Evolutionary conservation across 2,329 filamentous ascomycete genomes (phyloP).

Genomic region (Xenosphaeropsis pyriputrescens): DNA sequence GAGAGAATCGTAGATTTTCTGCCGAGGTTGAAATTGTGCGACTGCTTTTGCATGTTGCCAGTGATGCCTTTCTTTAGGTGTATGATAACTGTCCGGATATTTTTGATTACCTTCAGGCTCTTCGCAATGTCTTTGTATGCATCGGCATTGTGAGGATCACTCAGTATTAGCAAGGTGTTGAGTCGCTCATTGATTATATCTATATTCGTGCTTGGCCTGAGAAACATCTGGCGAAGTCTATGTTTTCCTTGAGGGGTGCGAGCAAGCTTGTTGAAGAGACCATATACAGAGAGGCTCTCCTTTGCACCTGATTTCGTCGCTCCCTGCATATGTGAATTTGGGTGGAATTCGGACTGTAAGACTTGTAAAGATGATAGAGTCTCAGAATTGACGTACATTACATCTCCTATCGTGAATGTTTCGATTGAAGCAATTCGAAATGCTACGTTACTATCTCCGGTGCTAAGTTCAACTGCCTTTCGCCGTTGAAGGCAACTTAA

Average conservation of each 20-base stretch:
- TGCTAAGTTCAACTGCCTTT: conserved; percentile 44
- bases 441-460: conserved; percentile 38
- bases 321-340: conserved; percentile 65
- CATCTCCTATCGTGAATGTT: conserved; percentile 55
- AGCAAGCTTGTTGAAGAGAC: conserved; percentile 62
- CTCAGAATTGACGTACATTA: conserved; percentile 70
- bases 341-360: conserved; percentile 67
- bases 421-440: conserved; percentile 51
- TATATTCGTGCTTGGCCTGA: conserved; percentile 61
- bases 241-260: conserved; percentile 66
- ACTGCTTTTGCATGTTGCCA: conserved; percentile 11
- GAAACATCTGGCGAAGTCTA: conserved; percentile 63
- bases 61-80: conserved; percentile 70
- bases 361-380: conserved; percentile 76
- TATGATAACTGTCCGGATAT: conserved; percentile 53
- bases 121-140: conserved; percentile 38
- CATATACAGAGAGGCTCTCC: conserved; percentile 73
- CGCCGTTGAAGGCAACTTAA: conserved; percentile 64
- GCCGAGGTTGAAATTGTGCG: conserved; percentile 12
- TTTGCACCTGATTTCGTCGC: conserved; percentile 51
- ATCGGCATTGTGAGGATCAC: conserved; percentile 51
- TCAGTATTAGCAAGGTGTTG: conserved; percentile 49
- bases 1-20: conserved; percentile 33
- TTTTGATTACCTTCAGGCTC: conserved; percentile 56
- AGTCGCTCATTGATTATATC: conserved; percentile 58